Evolutionary conservation across 2,329 filamentous ascomycete genomes (phyloP).

Genomic region (Elsinoe necatrix): DNA sequence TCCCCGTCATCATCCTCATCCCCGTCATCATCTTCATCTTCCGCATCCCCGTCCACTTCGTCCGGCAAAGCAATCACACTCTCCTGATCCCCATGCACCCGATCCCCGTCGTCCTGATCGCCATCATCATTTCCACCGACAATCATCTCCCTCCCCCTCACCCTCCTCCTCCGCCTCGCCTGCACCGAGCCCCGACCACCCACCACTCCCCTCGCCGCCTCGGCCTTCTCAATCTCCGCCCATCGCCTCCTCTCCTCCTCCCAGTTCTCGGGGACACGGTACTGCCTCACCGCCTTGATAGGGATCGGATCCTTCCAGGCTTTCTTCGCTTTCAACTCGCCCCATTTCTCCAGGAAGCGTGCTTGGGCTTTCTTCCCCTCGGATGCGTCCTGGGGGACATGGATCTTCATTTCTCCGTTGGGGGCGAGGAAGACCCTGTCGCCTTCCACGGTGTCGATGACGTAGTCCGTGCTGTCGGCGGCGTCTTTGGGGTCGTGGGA

Average conservation of each 20-base stretch:
- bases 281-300: conserved; percentile 23
- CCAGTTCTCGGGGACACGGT: conserved; percentile 19
- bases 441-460: conserved; percentile 15
- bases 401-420: conserved; percentile 14
- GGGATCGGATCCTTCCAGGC: conserved; percentile 32
- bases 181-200: neutral
- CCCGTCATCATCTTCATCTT: conserved; percentile 12
- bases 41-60: conserved; percentile 8
- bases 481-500: neutral
- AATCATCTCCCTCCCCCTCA: neutral
- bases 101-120: neutral
- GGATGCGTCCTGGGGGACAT: conserved; percentile 16
- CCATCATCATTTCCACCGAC: conserved; percentile 7
- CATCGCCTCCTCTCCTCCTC: conserved; percentile 16
- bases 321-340: conserved; percentile 34
- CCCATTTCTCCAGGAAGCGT: conserved; percentile 34
- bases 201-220: neutral
- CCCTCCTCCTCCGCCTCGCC: neutral
- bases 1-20: conserved; percentile 11
- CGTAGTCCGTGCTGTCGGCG: conserved; percentile 17
- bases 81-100: conserved; percentile 3
- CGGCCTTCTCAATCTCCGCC: conserved; percentile 8
- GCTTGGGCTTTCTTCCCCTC: conserved; percentile 22
- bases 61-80: neutral
- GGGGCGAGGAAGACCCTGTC: conserved; percentile 15